These are phyloP conservation scores for Apiotrichum montevideense DNA, from an alignment of 1,284 basidiomycete species.

Conservation along the genomic window DNA sequence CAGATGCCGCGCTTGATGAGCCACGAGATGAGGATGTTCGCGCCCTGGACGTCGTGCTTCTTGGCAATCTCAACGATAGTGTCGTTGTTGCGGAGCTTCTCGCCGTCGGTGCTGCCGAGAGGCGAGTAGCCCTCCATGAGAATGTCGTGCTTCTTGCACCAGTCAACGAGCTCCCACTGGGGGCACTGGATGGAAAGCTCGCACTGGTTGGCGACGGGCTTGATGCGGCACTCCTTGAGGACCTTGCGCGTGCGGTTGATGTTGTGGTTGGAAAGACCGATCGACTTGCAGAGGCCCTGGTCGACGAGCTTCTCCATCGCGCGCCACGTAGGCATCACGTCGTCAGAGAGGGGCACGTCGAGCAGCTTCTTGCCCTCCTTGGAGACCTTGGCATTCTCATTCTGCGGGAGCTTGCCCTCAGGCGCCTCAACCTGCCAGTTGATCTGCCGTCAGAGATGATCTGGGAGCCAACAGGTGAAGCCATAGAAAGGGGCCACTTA, in stretches of 20 bases:
- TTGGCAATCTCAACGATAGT: constrained; percentile 58
- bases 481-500: constrained; percentile 18
- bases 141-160: constrained; percentile 54
- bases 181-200: constrained; percentile 77
- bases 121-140: constrained; percentile 74
- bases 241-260: constrained; percentile 65
- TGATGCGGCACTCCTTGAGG: constrained; percentile 52
- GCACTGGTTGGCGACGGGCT: constrained; percentile 64
- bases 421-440: constrained; percentile 41
- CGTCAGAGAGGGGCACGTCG: constrained; percentile 59
- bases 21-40: constrained; percentile 75
- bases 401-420: constrained; percentile 28
- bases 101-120: constrained; percentile 61
- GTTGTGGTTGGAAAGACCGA: constrained; percentile 65
- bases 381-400: constrained; percentile 35
- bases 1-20: constrained; percentile 66
- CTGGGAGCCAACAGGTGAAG: too few relatives aligned
- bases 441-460: constrained; percentile 22
- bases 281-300: constrained; percentile 54
- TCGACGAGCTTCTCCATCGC: constrained; percentile 54
- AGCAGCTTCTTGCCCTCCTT: constrained; percentile 50
- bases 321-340: constrained; percentile 62
- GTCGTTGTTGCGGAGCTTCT: constrained; percentile 60
- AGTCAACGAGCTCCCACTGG: constrained; percentile 70
- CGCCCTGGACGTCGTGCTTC: constrained; percentile 63